Conservation (phyloP, 208 protist genomes). For the Acanthamoeba triangularis region DNA sequence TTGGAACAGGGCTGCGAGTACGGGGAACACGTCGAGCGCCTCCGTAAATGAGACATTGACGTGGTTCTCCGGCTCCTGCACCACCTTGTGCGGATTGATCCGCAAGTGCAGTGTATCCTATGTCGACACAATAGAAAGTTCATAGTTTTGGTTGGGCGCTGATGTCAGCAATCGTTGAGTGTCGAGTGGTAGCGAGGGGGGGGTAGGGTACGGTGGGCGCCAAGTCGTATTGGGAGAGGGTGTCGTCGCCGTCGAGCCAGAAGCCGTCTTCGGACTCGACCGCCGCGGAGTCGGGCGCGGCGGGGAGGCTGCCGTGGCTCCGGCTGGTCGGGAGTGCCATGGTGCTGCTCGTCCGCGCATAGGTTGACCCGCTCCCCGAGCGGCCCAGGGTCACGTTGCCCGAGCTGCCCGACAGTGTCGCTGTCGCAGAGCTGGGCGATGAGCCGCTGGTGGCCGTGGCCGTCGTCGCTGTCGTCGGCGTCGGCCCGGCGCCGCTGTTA, state of each 20-base stretch:
- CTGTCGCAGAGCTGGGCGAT: background rate
- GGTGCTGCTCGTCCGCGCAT: background rate
- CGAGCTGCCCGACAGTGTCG: background rate
- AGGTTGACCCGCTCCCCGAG: background rate
- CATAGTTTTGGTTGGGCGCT: background rate
- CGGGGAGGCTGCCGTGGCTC: background rate
- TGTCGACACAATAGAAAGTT: background rate
- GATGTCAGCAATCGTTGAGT: too few species aligned
- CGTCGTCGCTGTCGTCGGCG: background rate
- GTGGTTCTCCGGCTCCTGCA: conserved; percentile 3
- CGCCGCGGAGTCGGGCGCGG: background rate
- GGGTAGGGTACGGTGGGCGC: background rate
- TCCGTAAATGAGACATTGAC: conserved; percentile 26
- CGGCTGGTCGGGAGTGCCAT: background rate
- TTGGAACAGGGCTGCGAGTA: background rate
- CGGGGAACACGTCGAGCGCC: background rate
- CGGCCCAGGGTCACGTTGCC: background rate
- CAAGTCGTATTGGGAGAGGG: conserved; percentile 48
- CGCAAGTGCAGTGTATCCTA: conserved; percentile 40
- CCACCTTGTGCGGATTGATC: conserved; percentile 58
- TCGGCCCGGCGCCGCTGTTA: background rate
- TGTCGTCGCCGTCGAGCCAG: conserved; percentile 64
- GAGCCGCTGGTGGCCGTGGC: background rate
- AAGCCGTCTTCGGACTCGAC: conserved; percentile 37
- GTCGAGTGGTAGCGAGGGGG: background rate